Conservation (phyloP, 1,139 yeast species). For the Arxiozyma bovina region DNA sequence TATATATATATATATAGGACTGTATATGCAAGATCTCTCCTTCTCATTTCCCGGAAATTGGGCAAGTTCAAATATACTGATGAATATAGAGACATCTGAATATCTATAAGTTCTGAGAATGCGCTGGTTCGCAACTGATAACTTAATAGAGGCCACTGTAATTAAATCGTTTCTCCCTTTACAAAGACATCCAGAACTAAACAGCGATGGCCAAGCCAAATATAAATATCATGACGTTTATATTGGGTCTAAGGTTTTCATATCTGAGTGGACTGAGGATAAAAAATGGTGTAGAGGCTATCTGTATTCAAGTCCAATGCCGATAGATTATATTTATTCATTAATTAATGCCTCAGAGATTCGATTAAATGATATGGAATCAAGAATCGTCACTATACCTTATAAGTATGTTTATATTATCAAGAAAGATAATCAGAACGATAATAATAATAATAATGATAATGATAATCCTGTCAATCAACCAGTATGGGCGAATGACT, state of each 20-base stretch:
- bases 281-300: constrained; percentile 79
- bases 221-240: constrained; percentile 45
- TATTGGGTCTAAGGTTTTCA: constrained; percentile 74
- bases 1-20: too few species aligned
- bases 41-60: too few species aligned
- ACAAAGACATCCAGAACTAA: constrained; percentile 34
- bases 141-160: constrained; percentile 42
- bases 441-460: too few species aligned
- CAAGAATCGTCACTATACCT: constrained; percentile 53
- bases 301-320: constrained; percentile 51
- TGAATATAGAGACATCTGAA: background rate
- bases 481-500: too few species aligned
- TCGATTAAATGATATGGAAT: constrained; percentile 48
- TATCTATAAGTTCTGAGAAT: background rate
- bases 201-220: constrained; percentile 10
- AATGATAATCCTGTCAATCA: too few species aligned
- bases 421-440: background rate
- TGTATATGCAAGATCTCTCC: too few species aligned
- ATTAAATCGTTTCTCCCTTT: constrained; percentile 55
- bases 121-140: constrained; percentile 40
- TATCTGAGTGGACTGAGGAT: constrained; percentile 54
- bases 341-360: constrained; percentile 31
- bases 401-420: constrained; percentile 38
- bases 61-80: too few species aligned
- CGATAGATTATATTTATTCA: constrained; percentile 57